A percentile compares a stretch with the other conserved stretches of the same genome.
phyloP scores from a whole-genome alignment of 768 basidiomycete species.

The Sporobolomyces phaffii region DNA sequence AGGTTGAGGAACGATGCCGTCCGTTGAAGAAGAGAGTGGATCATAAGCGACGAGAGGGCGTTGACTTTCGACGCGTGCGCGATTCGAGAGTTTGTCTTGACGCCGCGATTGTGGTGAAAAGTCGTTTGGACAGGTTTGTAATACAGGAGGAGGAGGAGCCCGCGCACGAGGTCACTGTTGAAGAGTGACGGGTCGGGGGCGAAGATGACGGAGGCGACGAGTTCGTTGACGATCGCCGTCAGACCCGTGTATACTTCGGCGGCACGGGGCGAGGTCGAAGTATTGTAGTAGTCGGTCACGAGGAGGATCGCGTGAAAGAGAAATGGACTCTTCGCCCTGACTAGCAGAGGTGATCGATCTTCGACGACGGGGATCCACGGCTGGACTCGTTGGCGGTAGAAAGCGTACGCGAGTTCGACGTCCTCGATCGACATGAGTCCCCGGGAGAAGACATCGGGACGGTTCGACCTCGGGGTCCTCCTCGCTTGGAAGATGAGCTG shows the following conservation, averaged over 20 bases:
- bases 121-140: conserved; percentile 29
- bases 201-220: conserved; percentile 16
- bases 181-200: conserved; percentile 16
- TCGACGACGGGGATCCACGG: conserved; percentile 27
- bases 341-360: conserved; percentile 1
- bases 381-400: conserved; percentile 31
- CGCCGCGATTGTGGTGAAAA: background rate
- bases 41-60: conserved; percentile 26
- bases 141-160: conserved; percentile 29
- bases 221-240: conserved; percentile 26
- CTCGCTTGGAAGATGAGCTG: conserved; percentile 11
- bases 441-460: conserved; percentile 24
- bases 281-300: conserved; percentile 38
- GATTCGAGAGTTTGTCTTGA: conserved; percentile 14
- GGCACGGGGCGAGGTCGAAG: conserved; percentile 15
- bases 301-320: conserved; percentile 34
- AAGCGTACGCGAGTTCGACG: conserved; percentile 22
- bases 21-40: conserved; percentile 23
- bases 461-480: conserved; percentile 5
- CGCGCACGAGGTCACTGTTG: conserved; percentile 26
- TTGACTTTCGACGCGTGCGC: conserved; percentile 34
- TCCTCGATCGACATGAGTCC: conserved; percentile 30
- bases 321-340: conserved; percentile 24
- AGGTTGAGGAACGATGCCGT: conserved; percentile 24
- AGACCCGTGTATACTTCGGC: conserved; percentile 32